Conservation (phyloP, 306 rosid genomes). For the Vigna angularis region DNA sequence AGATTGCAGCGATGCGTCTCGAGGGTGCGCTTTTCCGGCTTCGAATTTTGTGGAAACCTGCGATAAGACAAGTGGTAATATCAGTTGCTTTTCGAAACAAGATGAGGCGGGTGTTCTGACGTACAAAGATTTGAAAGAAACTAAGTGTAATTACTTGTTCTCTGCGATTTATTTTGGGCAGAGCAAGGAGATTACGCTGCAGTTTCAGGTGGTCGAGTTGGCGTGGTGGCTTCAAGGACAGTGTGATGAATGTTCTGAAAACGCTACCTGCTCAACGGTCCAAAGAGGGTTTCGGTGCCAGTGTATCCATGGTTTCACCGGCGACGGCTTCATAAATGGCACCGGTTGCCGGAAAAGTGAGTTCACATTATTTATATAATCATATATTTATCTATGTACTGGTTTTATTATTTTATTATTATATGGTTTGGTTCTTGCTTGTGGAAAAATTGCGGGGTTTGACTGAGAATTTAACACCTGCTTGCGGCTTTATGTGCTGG, state of each 20-base stretch:
- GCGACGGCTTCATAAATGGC: conserved; percentile 69
- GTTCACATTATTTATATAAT: conserved; percentile 36
- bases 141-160: conserved; percentile 57
- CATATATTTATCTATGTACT: neutral
- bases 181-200: conserved; percentile 44
- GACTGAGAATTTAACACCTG: conserved; percentile 40
- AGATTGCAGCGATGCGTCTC: conserved; percentile 41
- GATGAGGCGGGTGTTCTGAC: conserved; percentile 12
- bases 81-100: conserved; percentile 56
- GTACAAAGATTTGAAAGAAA: neutral
- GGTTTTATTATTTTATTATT: conserved; percentile 14
- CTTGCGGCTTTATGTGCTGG: conserved; percentile 36
- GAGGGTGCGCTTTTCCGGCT: conserved; percentile 56
- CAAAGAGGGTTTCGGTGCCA: conserved; percentile 54
- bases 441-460: conserved; percentile 42
- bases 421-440: conserved; percentile 23
- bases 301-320: conserved; percentile 59
- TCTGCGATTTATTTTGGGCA: conserved; percentile 56
- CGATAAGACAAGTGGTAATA: conserved; percentile 31
- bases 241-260: conserved; percentile 28
- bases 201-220: conserved; percentile 66
- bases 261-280: conserved; percentile 36
- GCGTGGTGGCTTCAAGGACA: conserved; percentile 76
- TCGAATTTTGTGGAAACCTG: conserved; percentile 45
- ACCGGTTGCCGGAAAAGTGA: conserved; percentile 77